Base-by-base conservation (phyloP, 2,329 filamentous ascomycete species). In the Juglanconis sp. region DNA sequence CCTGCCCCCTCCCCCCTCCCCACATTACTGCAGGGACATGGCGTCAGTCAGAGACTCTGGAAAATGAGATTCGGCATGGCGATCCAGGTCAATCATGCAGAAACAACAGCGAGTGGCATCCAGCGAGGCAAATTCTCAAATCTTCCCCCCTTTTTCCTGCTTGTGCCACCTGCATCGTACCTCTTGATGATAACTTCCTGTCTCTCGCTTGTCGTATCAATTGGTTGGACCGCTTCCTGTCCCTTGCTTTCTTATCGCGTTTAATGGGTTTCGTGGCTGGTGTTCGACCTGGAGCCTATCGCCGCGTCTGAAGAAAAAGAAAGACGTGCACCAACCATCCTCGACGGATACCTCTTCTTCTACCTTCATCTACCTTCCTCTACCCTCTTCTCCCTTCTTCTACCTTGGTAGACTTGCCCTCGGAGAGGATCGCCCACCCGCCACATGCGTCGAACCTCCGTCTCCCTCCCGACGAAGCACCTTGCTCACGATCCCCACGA, bases 381-480 rank as follows among this genome's bases (percentile, higher is more conserved):
- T 24, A 2, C 10, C n/a, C 15, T 44, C 11, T 35, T 40, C 17
- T 5, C 4, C 66, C 35, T 65, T 56, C 57, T 60, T 59, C 56
- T 61, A 65, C 54, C 68, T 65, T 65, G 46, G 24, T 48, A 48
- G 46, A 48, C 70, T 66, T 48, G 32, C 35, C 44, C 47, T 55
- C 53, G 57, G 54, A 58, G 57, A 59, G 53, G 48, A 49, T 56
- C 38, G 55, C 49, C 53, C 53, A n/a, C 35, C 36, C 46, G 50
- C 56, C 57, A 53, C 73, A 88, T 88, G 86, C 82, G 85, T 80
- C 85, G 84, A 77, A 84, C 83, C 72, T 87, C 84, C 65, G 82
- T 86, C 63, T 87, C 85, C 70, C 73, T 87, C 73, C 83, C 85
- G 72, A 86, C 82, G 42, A 83, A 84, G 76, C 61, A 63, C 70